Conservation (phyloP, 1,139 yeast species). For the Saccharomycopsis hybrid region DNA sequence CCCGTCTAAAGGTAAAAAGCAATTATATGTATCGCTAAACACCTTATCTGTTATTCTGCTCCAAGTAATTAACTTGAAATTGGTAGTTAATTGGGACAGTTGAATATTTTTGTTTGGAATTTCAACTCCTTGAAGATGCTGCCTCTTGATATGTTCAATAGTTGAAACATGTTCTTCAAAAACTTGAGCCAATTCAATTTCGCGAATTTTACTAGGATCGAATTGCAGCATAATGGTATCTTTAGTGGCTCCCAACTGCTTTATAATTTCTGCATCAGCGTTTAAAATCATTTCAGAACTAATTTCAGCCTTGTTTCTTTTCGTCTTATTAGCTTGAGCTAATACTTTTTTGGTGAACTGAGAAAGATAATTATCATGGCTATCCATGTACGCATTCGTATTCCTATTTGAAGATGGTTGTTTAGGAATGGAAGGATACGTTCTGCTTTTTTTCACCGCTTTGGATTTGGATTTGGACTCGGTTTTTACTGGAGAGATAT, state of each 20-base stretch:
- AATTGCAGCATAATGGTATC: slow-evolving; percentile 4
- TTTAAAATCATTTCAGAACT: slow-evolving; percentile 15
- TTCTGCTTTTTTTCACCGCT: background rate
- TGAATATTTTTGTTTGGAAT: background rate
- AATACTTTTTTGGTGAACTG: slow-evolving; percentile 10
- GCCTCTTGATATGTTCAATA: background rate
- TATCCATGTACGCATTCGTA: background rate
- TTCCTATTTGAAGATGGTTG: background rate
- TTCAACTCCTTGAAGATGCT: slow-evolving; percentile 1
- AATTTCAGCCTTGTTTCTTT: slow-evolving; percentile 8
- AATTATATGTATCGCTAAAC: slow-evolving; percentile 5
- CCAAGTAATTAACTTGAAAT: slow-evolving; percentile 13
- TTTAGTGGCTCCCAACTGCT: slow-evolving; percentile 7
- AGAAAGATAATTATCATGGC: background rate
- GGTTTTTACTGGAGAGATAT: too few relatives aligned
- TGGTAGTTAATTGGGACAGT: background rate
- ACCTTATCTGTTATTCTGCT: slow-evolving; percentile 7
- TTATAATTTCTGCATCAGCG: slow-evolving; percentile 3
- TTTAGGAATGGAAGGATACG: background rate
- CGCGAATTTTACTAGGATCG: slow-evolving; percentile 8
- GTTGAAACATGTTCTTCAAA: slow-evolving; percentile 2
- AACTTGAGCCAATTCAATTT: background rate
- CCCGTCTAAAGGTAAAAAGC: slow-evolving; percentile 15
- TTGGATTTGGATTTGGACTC: too few relatives aligned
- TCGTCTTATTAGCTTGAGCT: slow-evolving; percentile 6